Evolutionary conservation across 1,139 yeast species (phyloP).

Genomic region (Taiozyma sp.): DNA sequence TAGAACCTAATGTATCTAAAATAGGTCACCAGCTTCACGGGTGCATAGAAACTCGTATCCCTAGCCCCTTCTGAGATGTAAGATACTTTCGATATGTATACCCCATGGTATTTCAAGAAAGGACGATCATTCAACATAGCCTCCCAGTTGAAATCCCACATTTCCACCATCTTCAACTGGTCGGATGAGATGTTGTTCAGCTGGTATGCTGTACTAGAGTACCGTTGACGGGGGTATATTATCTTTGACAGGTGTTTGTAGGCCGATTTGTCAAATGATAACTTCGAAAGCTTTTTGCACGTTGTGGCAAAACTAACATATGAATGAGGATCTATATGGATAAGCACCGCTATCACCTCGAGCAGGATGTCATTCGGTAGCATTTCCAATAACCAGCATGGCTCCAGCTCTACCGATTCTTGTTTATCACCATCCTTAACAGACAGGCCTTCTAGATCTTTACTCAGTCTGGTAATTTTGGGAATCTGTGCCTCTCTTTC

Average conservation of each 20-base stretch:
- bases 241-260: constrained; percentile 56
- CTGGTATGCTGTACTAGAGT: constrained; percentile 37
- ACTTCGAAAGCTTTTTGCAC: constrained; percentile 55
- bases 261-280: constrained; percentile 54
- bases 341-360: constrained; percentile 48
- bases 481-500: constrained; percentile 12
- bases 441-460: constrained; percentile 25
- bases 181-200: constrained; percentile 37
- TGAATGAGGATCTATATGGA: constrained; percentile 50
- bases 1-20: constrained; percentile 81
- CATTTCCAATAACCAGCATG: constrained; percentile 51
- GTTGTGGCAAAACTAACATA: constrained; percentile 64
- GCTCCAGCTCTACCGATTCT: constrained; percentile 27
- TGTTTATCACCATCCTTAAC: constrained; percentile 32
- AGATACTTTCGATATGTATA: constrained; percentile 81
- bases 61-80: constrained; percentile 79
- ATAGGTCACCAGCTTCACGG: constrained; percentile 80
- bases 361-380: constrained; percentile 66
- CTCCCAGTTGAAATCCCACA: constrained; percentile 50
- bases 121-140: constrained; percentile 56
- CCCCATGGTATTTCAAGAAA: constrained; percentile 72
- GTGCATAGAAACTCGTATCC: constrained; percentile 62
- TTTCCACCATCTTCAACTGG: constrained; percentile 38
- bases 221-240: constrained; percentile 54
- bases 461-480: constrained; percentile 16